These are phyloP conservation scores for Dysphania ambrosioides DNA, from an alignment of 148 eudicot species.

Conservation along the genomic window DNA sequence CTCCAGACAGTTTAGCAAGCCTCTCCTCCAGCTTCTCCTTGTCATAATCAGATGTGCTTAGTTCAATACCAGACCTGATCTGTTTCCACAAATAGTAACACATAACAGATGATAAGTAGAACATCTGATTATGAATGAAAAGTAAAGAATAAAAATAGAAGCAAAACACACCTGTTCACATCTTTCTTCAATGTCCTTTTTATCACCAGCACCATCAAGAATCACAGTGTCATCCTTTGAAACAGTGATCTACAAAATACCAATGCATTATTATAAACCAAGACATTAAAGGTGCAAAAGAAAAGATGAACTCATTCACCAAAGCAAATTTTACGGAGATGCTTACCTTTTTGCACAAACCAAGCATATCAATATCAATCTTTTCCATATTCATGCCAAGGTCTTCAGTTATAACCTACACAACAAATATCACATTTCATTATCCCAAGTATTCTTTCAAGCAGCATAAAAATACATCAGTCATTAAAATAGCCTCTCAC, in stretches of 20 bases:
- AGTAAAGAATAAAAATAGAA: no score
- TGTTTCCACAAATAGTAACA: conserved; percentile 28
- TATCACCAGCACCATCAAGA: conserved; percentile 95
- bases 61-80: conserved; percentile 65
- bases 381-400: conserved; percentile 90
- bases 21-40: conserved; percentile 90
- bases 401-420: conserved; percentile 80
- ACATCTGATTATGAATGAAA: no score
- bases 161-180: conserved; percentile 69
- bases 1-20: conserved; percentile 90
- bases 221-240: conserved; percentile 91
- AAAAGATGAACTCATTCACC: background rate
- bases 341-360: conserved; percentile 81
- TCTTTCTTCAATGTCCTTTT: conserved; percentile 81
- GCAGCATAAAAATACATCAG: no score
- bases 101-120: no score
- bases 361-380: conserved; percentile 67
- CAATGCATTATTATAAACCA: background rate
- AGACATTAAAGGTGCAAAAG: background rate
- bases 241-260: conserved; percentile 52
- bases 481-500: conserved; percentile 28
- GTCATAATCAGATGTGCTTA: conserved; percentile 79
- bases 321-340: background rate
- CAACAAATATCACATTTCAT: background rate
- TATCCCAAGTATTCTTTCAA: no score